phyloP scores from a whole-genome alignment of 2,329 filamentous ascomycete genomes.

The Hymenoscyphus repandus region DNA sequence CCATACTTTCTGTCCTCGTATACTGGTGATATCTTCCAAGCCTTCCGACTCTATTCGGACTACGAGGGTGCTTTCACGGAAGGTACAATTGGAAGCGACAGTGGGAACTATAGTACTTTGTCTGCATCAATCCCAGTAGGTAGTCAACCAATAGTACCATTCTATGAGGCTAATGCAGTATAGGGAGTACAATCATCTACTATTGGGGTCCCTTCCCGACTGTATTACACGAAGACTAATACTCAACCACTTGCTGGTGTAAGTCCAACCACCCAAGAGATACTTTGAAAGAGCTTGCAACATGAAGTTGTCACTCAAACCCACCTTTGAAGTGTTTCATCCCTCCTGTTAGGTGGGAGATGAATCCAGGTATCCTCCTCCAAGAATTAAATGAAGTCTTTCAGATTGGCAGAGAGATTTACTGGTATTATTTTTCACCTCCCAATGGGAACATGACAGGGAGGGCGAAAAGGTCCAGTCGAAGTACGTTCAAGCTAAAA shows the following conservation, averaged over 20 bases:
- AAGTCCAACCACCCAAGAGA: too few species aligned
- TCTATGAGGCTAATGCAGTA: conserved; percentile 1
- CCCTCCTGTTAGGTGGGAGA: too few species aligned
- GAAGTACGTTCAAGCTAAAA: neutral
- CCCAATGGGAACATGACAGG: too few species aligned
- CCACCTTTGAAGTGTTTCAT: too few species aligned
- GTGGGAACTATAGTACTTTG: conserved; percentile 39
- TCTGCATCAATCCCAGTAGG: conserved; percentile 34
- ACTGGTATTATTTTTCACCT: too few species aligned
- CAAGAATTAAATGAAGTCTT: too few species aligned
- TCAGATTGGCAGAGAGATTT: too few species aligned
- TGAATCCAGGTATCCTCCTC: too few species aligned
- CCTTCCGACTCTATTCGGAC: conserved; percentile 46
- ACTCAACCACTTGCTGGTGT: conserved; percentile 49
- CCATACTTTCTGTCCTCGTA: conserved; percentile 44
- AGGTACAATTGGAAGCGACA: conserved; percentile 33
- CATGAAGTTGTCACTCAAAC: too few species aligned
- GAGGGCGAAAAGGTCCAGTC: neutral
- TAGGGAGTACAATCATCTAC: conserved; percentile 37
- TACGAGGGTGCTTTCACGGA: conserved; percentile 45
- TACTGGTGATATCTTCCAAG: conserved; percentile 41
- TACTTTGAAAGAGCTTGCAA: too few species aligned
- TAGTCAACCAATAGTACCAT: neutral
- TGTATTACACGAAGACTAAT: conserved; percentile 49
- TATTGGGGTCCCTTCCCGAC: conserved; percentile 52